These are phyloP conservation scores for Porcisia hertigi DNA, from an alignment of 208 protist species.

Conservation along the genomic window DNA sequence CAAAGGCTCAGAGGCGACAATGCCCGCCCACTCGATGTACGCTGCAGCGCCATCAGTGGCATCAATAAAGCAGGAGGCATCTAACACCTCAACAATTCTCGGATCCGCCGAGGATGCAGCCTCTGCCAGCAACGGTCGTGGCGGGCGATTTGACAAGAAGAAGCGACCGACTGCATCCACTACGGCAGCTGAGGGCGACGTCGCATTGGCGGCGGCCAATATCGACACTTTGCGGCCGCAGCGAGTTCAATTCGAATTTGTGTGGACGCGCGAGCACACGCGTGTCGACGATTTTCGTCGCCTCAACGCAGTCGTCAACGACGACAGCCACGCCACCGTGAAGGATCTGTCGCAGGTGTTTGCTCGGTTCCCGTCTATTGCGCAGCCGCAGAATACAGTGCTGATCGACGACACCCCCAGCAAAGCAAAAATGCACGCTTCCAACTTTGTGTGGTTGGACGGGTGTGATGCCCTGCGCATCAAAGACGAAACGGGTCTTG, in stretches of 20 bases:
- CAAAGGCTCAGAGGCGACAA: too few relatives aligned
- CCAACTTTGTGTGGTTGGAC: constrained; percentile 86
- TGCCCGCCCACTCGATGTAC: neutral
- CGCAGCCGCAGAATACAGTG: constrained; percentile 71
- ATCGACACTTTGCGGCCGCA: neutral
- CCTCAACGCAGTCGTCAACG: constrained; percentile 39
- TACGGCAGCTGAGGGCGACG: neutral
- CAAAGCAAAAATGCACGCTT: constrained; percentile 76
- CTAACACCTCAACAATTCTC: neutral
- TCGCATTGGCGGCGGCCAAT: neutral
- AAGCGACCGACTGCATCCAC: neutral
- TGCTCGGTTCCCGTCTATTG: constrained; percentile 57
- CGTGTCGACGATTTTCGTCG: constrained; percentile 77
- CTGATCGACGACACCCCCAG: constrained; percentile 90
- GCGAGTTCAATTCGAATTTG: constrained; percentile 66
- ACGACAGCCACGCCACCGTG: constrained; percentile 84
- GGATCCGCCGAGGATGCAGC: neutral
- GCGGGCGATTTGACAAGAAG: constrained; percentile 20
- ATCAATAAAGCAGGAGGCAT: neutral
- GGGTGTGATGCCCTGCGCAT: constrained; percentile 60
- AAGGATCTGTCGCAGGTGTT: constrained; percentile 78
- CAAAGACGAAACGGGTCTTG: constrained; percentile 48
- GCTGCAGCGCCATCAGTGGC: neutral
- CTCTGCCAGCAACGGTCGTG: neutral
- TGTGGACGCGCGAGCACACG: constrained; percentile 89